Evolutionary conservation across 2,329 filamentous ascomycete species (phyloP), one percentile per base, ranked within the genome.

Genomic region (Neonectria hederae): DNA sequence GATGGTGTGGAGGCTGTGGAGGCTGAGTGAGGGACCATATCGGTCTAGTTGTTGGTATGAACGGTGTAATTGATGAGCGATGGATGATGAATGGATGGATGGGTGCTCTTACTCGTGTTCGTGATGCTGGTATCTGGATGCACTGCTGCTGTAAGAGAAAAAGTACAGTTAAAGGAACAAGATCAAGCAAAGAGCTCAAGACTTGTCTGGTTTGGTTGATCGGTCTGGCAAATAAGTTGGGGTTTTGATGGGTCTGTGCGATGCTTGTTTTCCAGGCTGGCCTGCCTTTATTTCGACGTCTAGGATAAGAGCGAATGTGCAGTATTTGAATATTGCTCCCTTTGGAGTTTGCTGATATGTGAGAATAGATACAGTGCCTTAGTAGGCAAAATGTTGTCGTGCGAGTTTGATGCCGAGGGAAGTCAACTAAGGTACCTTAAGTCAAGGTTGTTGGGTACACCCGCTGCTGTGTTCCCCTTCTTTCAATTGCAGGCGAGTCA

Each of bases 161-260:
- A 8, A n/a, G n/a, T n/a, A n/a, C n/a, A n/a, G n/a, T 26, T 13
- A n/a, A 48, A 14, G 45, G 13, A n/a, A 48, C 26, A 17, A 26
- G 13, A 28, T 14, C 14, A 48, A 10, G 17, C 17, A 30, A 30
- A 28, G 19, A 19, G 48, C 26, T 51, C 48, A 19, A 52, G 45
- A 43, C 43, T 55, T 38, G 49, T 22, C 58, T 49, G 40, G 42
- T 8, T 46, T 57, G 28, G 48, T 62, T 59, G 49, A 59, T 63
- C 49, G 42, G 54, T 51, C 54, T 59, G 42, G 60, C 32, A 58
- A n/a, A n/a, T n/a, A n/a, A 63, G 61, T 59, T 56, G 61, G 61
- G 61, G 54, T 54, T 51, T 26, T 49, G 32, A 54, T 62, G 67
- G 62, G 69, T 71, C 67, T 69, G 59, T 69, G 65, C 55, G 43